Conservation (phyloP, 2,329 filamentous ascomycete species). For the Talaromyces sp. region DNA sequence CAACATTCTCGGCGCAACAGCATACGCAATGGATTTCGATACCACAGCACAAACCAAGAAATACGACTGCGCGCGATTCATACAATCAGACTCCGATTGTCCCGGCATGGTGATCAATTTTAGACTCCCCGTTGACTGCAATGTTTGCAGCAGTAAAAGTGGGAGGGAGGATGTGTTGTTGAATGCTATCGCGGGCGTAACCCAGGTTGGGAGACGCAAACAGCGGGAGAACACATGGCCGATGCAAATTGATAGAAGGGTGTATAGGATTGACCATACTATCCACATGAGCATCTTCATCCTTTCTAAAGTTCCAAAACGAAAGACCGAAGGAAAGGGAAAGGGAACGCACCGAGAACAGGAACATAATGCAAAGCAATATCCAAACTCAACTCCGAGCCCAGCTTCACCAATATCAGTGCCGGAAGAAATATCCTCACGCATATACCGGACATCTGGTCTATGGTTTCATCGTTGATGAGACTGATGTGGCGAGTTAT, state of each 20-base stretch:
- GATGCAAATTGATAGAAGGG: constrained; percentile 47
- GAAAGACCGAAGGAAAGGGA: not conserved
- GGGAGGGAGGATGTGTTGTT: constrained; percentile 58
- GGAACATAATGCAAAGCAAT: constrained; percentile 49
- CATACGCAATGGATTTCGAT: constrained; percentile 62
- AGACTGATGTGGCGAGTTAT: constrained; percentile 50
- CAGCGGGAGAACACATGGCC: constrained; percentile 43
- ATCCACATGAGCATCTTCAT: not conserved
- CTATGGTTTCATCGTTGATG: constrained; percentile 46
- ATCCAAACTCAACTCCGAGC: constrained; percentile 48
- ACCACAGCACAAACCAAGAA: constrained; percentile 65
- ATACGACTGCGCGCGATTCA: constrained; percentile 61
- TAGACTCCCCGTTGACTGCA: constrained; percentile 57
- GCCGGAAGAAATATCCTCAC: constrained; percentile 55
- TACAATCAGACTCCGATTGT: constrained; percentile 45
- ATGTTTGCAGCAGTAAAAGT: constrained; percentile 50
- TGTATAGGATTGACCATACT: constrained; percentile 54
- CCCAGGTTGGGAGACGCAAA: constrained; percentile 53
- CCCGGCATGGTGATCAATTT: constrained; percentile 45
- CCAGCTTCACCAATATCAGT: constrained; percentile 52
- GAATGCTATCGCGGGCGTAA: constrained; percentile 53
- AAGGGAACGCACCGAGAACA: constrained; percentile 37
- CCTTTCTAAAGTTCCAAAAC: not conserved
- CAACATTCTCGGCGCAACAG: constrained; percentile 58
- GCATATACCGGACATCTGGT: constrained; percentile 52